Conservation (phyloP, 495 filamentous ascomycete genomes). For the Aspergillus avenaceus region DNA sequence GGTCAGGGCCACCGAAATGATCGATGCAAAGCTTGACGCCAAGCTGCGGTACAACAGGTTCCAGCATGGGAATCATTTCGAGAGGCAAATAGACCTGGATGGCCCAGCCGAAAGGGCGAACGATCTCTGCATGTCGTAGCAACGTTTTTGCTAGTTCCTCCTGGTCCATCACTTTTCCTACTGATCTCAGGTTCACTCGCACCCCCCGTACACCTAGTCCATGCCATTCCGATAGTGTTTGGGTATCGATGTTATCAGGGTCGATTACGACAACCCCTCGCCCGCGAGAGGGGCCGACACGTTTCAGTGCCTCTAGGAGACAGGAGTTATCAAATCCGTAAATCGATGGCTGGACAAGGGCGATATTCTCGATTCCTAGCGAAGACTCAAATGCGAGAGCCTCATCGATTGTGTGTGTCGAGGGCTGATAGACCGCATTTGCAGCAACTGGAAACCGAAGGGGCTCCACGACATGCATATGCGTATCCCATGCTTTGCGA, state of each 20-base stretch:
- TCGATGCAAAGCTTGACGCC: conserved; percentile 47
- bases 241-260: conserved; percentile 24
- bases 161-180: conserved; percentile 32
- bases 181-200: conserved; percentile 47
- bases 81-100: conserved; percentile 46
- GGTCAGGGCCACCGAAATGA: conserved; percentile 45
- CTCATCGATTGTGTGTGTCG: conserved; percentile 33
- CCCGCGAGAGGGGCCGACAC: conserved; percentile 38
- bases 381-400: conserved; percentile 37
- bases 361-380: conserved; percentile 38
- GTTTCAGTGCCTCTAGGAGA: conserved; percentile 39
- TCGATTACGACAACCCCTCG: conserved; percentile 49
- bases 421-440: conserved; percentile 34
- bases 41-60: conserved; percentile 36
- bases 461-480: conserved; percentile 51
- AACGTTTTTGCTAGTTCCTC: conserved; percentile 31
- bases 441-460: conserved; percentile 32
- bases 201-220: conserved; percentile 46
- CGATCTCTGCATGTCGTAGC: conserved; percentile 38
- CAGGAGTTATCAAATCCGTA: conserved; percentile 53
- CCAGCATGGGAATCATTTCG: conserved; percentile 36
- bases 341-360: conserved; percentile 49
- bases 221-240: conserved; percentile 44
- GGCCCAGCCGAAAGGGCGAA: conserved; percentile 42
- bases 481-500: conserved; percentile 43